phyloP scores from a whole-genome alignment of 179 eudicot genomes.

The Patellifolia procumbens region DNA sequence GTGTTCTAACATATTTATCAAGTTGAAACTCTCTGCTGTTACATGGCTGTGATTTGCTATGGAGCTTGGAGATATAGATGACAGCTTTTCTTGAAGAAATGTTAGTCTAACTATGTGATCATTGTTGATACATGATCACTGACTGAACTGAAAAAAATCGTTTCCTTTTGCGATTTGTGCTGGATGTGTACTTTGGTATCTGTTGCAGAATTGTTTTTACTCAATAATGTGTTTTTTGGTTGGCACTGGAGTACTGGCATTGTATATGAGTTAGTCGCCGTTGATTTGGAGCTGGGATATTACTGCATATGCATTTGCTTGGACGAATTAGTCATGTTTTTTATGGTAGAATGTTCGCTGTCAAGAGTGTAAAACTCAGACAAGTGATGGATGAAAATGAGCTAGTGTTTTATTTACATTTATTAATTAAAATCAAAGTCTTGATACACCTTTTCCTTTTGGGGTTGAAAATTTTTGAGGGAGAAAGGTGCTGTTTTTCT shows the following conservation, averaged over 20 bases:
- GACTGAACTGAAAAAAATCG: neutral
- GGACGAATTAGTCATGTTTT: neutral
- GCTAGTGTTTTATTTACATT: neutral
- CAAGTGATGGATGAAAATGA: neutral
- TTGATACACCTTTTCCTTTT: neutral
- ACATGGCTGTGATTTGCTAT: neutral
- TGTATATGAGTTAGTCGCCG: neutral
- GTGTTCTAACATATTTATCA: neutral
- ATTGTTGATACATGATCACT: neutral
- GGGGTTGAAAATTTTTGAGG: neutral
- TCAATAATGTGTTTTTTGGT: neutral
- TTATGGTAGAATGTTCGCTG: neutral
- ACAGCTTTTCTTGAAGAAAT: neutral
- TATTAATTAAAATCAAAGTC: neutral
- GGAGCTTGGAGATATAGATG: neutral
- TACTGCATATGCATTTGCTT: neutral
- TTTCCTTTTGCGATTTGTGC: conserved; percentile 4
- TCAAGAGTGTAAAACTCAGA: neutral
- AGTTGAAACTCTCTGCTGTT: neutral
- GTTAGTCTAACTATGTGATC: neutral
- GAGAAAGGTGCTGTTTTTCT: neutral
- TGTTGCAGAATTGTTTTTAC: neutral
- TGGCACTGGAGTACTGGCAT: conserved; percentile 4
- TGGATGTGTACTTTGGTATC: neutral
- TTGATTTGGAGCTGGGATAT: conserved; percentile 6